phyloP scores from a whole-genome alignment of 257 asterid genomes.

The Lycium barbarum region DNA sequence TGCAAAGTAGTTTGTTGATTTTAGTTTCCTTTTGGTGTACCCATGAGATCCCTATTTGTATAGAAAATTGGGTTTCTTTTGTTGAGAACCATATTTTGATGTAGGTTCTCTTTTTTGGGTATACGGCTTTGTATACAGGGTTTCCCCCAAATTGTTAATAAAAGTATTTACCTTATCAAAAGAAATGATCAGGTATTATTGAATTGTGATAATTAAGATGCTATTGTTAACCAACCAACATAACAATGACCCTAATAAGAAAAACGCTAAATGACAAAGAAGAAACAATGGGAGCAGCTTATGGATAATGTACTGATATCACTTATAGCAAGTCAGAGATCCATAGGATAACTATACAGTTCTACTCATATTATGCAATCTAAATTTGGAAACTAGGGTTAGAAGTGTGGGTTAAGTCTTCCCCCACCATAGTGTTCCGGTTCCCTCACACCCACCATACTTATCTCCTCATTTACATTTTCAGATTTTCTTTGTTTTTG shows the following conservation, averaged over 20 bases:
- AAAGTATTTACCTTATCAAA: not conserved
- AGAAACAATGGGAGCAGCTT: not conserved
- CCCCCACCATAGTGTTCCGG: not conserved
- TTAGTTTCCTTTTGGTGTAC: not conserved
- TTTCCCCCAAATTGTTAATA: not conserved
- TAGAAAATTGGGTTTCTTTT: not conserved
- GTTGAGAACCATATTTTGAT: not conserved
- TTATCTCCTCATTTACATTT: not conserved
- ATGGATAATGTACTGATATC: not conserved
- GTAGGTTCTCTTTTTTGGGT: not conserved
- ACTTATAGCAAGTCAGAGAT: not conserved
- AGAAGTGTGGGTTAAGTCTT: too few relatives aligned
- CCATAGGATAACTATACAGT: not conserved
- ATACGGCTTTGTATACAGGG: not conserved
- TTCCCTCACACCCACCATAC: not conserved
- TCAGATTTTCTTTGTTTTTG: not conserved
- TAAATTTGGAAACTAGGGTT: not conserved
- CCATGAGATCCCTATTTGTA: not conserved
- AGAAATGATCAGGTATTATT: not conserved
- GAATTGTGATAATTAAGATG: not conserved
- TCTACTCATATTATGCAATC: not conserved
- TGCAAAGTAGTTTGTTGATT: not conserved
- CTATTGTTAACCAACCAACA: not conserved
- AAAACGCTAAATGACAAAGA: not conserved
- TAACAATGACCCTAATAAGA: not conserved